Evolutionary conservation across 768 basidiomycete genomes (phyloP), one percentile per base, ranked within the genome.

Genomic region (Leccinum ochraceum): DNA sequence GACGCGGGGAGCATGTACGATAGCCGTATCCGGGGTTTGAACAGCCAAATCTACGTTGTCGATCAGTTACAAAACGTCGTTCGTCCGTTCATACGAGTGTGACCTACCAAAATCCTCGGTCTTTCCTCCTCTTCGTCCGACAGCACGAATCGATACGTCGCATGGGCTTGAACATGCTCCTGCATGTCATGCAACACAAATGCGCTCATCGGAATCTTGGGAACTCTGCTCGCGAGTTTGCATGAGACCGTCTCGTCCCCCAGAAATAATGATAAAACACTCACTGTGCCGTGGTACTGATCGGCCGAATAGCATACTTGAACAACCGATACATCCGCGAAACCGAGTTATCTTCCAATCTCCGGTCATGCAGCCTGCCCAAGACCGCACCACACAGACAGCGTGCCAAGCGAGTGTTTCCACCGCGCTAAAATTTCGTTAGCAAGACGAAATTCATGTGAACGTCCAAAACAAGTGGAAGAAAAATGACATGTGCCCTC

Each of bases 161-260:
- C 94, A 70, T 98, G 95, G 2, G 95, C 94, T 57, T 90, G 88
- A 5, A 93, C 89, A 56, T 91, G 88, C 70, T 96, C 96, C 30
- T 83, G 82, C 91, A 98, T 91, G 67, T 97, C 94, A 62, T 93
- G 86, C 13, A 94, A 84, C 32, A 98, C 83, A 74, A 92, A 96
- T n/a, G 92, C 90, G 2, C 92, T 91, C 28, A 95, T 78, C 0
- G 92, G 92, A 28, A 82, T 74, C 56, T 74, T 74, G 3, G 74
- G 67, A 0, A 73, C 70, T 54, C 81, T 81, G 59, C 57, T 42
- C 7, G 1, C 20, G 16, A 48, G 6, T 49, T 62, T 37, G 54
- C 26, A n/a, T 56, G 7, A 24, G 34, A 30, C 46, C 56, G n/a
- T 36, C 54, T 24, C 22, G 26, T 44, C 42, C n/a, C 9, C n/a